Evolutionary conservation across 2,329 filamentous ascomycete genomes (phyloP).

Genomic region (Mycocentrospora acerina): DNA sequence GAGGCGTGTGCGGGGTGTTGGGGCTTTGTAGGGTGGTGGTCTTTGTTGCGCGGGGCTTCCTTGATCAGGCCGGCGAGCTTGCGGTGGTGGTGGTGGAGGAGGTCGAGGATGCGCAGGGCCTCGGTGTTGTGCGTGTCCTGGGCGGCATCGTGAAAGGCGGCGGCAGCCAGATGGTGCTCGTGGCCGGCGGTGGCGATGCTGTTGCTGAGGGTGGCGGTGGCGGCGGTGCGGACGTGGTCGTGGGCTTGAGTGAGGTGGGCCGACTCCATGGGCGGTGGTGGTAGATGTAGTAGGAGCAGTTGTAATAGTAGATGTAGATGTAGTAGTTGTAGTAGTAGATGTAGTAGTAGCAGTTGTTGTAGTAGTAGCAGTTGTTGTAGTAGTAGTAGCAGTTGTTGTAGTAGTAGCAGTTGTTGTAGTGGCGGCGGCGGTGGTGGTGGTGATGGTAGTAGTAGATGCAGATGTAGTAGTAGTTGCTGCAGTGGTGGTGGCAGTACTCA

Average conservation of each 20-base stretch:
- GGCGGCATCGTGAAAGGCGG: slow-evolving; percentile 84
- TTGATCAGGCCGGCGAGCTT: slow-evolving; percentile 80
- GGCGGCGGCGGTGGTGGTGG: too few species aligned
- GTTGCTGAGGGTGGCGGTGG: slow-evolving; percentile 65
- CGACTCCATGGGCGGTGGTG: slow-evolving; percentile 61
- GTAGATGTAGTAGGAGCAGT: slow-evolving; percentile 3
- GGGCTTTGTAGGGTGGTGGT: slow-evolving; percentile 5
- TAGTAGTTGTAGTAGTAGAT: too few species aligned
- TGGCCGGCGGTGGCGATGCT: slow-evolving; percentile 81
- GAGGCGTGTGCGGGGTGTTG: slow-evolving; percentile 1
- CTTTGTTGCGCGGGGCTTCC: slow-evolving; percentile 53
- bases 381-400: too few species aligned
- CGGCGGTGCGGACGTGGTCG: slow-evolving; percentile 83
- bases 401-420: too few species aligned
- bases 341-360: too few species aligned
- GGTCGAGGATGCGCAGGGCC: slow-evolving; percentile 77
- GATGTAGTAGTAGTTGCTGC: too few species aligned
- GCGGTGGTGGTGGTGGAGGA: slow-evolving; percentile 86
- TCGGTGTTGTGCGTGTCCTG: slow-evolving; percentile 65
- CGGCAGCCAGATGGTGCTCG: slow-evolving; percentile 84
- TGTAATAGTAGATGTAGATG: too few species aligned
- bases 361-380: too few species aligned
- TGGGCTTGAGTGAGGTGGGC: slow-evolving; percentile 76
- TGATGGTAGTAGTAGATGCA: too few species aligned
- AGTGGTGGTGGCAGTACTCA: too few species aligned